phyloP scores from a whole-genome alignment of 2,329 filamentous ascomycete species.

The Aspergillus ochraceus region DNA sequence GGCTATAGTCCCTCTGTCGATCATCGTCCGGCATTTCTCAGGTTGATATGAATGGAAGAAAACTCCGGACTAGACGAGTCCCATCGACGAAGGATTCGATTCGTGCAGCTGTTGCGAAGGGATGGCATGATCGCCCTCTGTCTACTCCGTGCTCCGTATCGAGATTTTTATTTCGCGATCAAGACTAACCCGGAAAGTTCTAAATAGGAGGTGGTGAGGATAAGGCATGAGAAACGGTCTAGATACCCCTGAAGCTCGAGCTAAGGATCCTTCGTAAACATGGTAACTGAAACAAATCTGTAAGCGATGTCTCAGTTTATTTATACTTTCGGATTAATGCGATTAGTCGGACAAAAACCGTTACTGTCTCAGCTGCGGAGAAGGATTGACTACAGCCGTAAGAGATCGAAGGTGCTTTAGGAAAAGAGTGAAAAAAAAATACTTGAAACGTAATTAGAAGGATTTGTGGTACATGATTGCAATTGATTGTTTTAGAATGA shows the following conservation, averaged over 20 bases:
- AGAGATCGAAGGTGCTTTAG: not conserved
- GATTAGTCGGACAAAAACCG: not conserved
- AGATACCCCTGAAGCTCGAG: not conserved
- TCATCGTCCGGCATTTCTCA: not conserved
- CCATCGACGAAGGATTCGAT: no score
- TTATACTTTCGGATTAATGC: not conserved
- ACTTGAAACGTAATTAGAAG: no score
- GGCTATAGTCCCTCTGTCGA: not conserved
- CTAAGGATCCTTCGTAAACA: not conserved
- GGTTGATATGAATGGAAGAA: not conserved
- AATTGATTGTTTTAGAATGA: not conserved
- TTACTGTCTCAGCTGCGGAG: not conserved
- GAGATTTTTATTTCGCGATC: not conserved
- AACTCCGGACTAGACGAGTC: not conserved
- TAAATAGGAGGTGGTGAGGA: not conserved
- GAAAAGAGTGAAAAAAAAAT: no score
- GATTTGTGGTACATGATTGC: not conserved
- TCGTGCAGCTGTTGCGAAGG: no score
- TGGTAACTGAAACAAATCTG: not conserved
- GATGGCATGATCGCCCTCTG: not conserved
- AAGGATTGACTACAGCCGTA: not conserved
- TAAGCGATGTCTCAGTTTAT: not conserved
- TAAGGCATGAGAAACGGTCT: no score
- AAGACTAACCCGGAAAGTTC: not conserved
- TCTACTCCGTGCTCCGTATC: not conserved